Evolutionary conservation across 192 early-diverging fungal species (phyloP).

Genomic region (Gigaspora rosea): DNA sequence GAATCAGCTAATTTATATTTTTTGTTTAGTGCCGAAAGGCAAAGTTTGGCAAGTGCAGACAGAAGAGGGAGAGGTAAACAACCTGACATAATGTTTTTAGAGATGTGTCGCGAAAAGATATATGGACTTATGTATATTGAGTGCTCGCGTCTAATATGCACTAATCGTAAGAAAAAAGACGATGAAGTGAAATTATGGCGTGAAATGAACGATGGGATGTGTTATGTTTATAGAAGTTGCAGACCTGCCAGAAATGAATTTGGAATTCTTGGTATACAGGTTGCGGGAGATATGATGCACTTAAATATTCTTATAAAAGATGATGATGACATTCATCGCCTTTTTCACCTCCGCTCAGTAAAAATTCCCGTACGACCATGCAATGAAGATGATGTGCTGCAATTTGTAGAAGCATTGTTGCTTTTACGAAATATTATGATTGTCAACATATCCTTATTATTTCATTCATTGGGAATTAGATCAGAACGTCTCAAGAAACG

Average conservation of each 20-base stretch:
- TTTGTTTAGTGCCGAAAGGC: constrained; percentile 3
- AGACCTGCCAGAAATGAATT: constrained; percentile 18
- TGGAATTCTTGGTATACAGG: constrained; percentile 8
- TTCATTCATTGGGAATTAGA: neutral
- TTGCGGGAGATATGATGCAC: constrained; percentile 14
- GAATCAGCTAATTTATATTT: neutral
- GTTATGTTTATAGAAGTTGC: neutral
- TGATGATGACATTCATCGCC: constrained; percentile 8
- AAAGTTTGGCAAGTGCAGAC: constrained; percentile 8
- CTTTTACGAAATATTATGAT: constrained; percentile 16
- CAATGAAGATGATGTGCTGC: neutral
- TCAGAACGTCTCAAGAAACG: neutral
- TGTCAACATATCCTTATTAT: constrained; percentile 15
- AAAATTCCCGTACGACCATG: neutral
- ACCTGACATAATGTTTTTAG: constrained; percentile 15
- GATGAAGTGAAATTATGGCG: constrained; percentile 6
- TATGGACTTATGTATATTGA: too few species aligned
- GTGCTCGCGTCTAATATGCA: constrained; percentile 2
- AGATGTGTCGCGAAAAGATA: neutral
- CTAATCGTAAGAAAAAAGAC: neutral
- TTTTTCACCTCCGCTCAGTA: constrained; percentile 4
- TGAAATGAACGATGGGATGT: constrained; percentile 11
- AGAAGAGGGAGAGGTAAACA: neutral
- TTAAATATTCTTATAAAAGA: constrained; percentile 13
- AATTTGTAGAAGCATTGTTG: constrained; percentile 14